These are phyloP conservation scores for Hericium rajendrae DNA, from an alignment of 768 basidiomycete genomes.

Conservation along the genomic window DNA sequence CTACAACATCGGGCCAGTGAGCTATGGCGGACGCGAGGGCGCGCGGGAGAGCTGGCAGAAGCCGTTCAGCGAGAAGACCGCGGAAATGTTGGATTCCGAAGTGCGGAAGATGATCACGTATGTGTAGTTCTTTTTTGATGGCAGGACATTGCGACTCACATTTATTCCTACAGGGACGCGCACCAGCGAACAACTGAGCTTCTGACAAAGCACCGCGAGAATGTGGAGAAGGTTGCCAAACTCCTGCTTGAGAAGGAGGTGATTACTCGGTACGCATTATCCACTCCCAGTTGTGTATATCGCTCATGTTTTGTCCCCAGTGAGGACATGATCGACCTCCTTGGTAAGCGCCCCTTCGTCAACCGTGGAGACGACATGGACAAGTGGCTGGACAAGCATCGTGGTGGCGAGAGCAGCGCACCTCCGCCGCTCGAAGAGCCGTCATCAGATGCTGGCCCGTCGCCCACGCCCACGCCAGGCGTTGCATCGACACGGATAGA, in stretches of 20 bases:
- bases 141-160: not conserved
- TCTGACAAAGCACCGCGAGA: slow-evolving; percentile 68
- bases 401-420: slow-evolving; percentile 46
- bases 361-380: slow-evolving; percentile 88
- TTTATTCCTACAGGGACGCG: slow-evolving; percentile 40
- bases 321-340: slow-evolving; percentile 78
- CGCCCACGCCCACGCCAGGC: slow-evolving; percentile 32
- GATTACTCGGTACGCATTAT: slow-evolving; percentile 64
- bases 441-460: slow-evolving; percentile 21
- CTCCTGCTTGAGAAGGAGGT: slow-evolving; percentile 92
- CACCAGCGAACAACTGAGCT: slow-evolving; percentile 78
- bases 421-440: slow-evolving; percentile 49
- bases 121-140: slow-evolving; percentile 10
- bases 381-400: slow-evolving; percentile 87
- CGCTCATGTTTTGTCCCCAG: slow-evolving; percentile 27
- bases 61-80: slow-evolving; percentile 96
- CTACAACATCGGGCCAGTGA: slow-evolving; percentile 86
- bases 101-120: slow-evolving; percentile 94
- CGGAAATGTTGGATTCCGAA: slow-evolving; percentile 83
- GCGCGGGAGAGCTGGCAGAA: slow-evolving; percentile 88
- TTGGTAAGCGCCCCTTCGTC: slow-evolving; percentile 77
- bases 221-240: slow-evolving; percentile 91
- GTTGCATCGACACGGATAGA: slow-evolving; percentile 37
- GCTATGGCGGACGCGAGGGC: slow-evolving; percentile 84
- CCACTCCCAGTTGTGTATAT: not conserved